Percentiles rank a stretch among this genome's conserved stretches.
Evolutionary conservation across 2,329 filamentous ascomycete genomes (phyloP).

Genomic region (Alternaria infectoria): DNA sequence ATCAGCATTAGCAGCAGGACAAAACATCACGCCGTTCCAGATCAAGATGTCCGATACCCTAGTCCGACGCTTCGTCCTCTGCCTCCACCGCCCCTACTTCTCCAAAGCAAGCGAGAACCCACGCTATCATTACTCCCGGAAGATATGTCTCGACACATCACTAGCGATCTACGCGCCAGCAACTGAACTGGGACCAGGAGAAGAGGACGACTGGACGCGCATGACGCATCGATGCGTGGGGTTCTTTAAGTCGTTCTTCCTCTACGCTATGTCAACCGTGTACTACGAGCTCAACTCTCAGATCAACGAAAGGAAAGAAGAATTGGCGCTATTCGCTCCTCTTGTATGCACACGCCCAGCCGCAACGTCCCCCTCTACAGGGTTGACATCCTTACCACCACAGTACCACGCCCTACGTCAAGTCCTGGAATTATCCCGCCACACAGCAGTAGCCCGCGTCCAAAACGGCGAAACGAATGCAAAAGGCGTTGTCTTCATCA

Average conservation of each 20-base stretch:
- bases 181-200: not conserved
- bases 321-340: not conserved
- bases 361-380: slow-evolving; percentile 3
- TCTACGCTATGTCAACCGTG: slow-evolving; percentile 31
- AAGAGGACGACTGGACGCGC: slow-evolving; percentile 31
- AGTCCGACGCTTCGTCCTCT: slow-evolving; percentile 62
- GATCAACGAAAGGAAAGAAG: slow-evolving; percentile 17
- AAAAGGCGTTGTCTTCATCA: slow-evolving; percentile 30
- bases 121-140: slow-evolving; percentile 57
- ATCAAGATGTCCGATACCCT: slow-evolving; percentile 60
- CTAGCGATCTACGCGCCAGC: slow-evolving; percentile 28
- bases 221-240: slow-evolving; percentile 28
- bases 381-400: slow-evolving; percentile 4
- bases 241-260: slow-evolving; percentile 31
- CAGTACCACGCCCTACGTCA: slow-evolving; percentile 21
- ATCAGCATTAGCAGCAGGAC: slow-evolving; percentile 11
- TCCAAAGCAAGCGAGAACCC: slow-evolving; percentile 53
- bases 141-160: slow-evolving; percentile 53
- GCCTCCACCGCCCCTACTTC: slow-evolving; percentile 60
- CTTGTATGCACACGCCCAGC: not conserved
- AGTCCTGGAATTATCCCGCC: slow-evolving; percentile 12
- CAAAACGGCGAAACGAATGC: slow-evolving; percentile 35
- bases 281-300: slow-evolving; percentile 32
- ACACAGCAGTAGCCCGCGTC: slow-evolving; percentile 18
- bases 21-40: slow-evolving; percentile 40